These are phyloP conservation scores for Cyphellophora attinorum DNA, from an alignment of 2,329 filamentous ascomycete species.

Conservation along the genomic window DNA sequence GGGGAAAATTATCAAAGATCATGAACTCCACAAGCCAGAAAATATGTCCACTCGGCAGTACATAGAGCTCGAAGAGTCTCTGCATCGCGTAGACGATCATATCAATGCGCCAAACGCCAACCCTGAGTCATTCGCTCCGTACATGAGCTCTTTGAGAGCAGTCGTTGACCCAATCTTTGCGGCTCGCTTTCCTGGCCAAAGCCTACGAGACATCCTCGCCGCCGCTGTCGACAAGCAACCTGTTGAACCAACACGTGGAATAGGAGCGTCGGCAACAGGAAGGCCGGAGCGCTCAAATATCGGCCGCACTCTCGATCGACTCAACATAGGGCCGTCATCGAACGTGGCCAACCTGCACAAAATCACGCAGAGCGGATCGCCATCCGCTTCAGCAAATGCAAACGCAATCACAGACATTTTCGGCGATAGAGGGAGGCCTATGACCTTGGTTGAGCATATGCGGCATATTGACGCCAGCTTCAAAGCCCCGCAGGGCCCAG, in stretches of 20 bases:
- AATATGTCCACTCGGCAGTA: background rate
- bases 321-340: background rate
- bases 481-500: background rate
- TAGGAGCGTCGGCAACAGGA: background rate
- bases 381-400: background rate
- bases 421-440: too few species aligned
- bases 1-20: slow-evolving; percentile 1
- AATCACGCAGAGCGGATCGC: background rate
- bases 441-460: background rate
- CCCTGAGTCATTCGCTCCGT: slow-evolving; percentile 1
- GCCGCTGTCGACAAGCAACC: background rate
- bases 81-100: background rate
- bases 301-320: background rate
- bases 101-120: background rate
- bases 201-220: background rate
- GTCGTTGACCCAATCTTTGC: slow-evolving; percentile 17
- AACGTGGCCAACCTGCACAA: background rate
- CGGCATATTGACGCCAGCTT: background rate
- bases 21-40: background rate
- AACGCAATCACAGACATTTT: too few species aligned
- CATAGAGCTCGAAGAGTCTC: background rate
- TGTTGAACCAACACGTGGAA: background rate
- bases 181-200: slow-evolving; percentile 18
- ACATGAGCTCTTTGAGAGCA: background rate
- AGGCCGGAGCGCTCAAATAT: background rate